These are phyloP conservation scores for Trypanosoma theileri DNA, from an alignment of 208 protist genomes.

Conservation along the genomic window DNA sequence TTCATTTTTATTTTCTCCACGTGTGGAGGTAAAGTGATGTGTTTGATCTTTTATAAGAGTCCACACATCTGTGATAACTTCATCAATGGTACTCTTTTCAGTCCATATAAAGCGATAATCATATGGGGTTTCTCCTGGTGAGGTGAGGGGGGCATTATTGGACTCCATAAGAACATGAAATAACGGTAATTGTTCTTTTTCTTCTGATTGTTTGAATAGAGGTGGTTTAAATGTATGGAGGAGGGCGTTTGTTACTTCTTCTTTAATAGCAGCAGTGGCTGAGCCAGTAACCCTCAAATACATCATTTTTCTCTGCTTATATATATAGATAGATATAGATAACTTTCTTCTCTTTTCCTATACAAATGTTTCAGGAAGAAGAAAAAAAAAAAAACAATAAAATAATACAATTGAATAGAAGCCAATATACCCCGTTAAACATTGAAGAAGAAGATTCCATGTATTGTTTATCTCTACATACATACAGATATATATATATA, in stretches of 20 bases:
- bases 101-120: slow-evolving; percentile 63
- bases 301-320: slow-evolving; percentile 21
- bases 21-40: slow-evolving; percentile 58
- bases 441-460: too few species aligned
- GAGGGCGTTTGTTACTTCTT: slow-evolving; percentile 29
- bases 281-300: slow-evolving; percentile 38
- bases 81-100: slow-evolving; percentile 38
- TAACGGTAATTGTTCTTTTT: neutral
- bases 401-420: too few species aligned
- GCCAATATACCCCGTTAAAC: too few species aligned
- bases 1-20: slow-evolving; percentile 33
- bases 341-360: slow-evolving; percentile 1
- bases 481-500: neutral
- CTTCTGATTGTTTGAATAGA: neutral
- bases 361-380: neutral
- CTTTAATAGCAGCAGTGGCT: slow-evolving; percentile 32
- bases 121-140: slow-evolving; percentile 40
- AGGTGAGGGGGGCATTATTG: slow-evolving; percentile 33
- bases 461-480: too few species aligned
- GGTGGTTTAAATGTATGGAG: slow-evolving; percentile 13
- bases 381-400: neutral
- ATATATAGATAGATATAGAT: neutral
- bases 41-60: slow-evolving; percentile 10
- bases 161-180: slow-evolving; percentile 54
- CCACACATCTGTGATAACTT: slow-evolving; percentile 26